Conservation (phyloP, 257 asterid genomes). For the Solanum chmielewskii region DNA sequence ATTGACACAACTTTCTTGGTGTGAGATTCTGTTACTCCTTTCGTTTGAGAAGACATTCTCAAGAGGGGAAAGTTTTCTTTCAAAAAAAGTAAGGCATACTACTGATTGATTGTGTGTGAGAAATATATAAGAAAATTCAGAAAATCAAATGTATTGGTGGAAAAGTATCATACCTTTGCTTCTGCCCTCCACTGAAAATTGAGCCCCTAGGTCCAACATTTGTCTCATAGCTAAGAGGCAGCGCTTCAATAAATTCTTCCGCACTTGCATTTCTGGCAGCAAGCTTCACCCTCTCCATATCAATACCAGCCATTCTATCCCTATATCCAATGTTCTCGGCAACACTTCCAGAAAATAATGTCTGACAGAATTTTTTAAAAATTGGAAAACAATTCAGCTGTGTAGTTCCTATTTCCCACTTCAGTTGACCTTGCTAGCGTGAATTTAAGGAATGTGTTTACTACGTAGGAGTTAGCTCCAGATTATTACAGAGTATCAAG, state of each 20-base stretch:
- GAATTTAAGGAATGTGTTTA: not conserved
- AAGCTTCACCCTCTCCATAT: slow-evolving; percentile 58
- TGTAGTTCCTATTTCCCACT: not conserved
- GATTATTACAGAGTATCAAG: not conserved
- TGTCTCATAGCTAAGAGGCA: slow-evolving; percentile 58
- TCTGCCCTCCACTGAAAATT: slow-evolving; percentile 85
- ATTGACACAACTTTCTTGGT: not conserved
- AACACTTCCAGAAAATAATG: slow-evolving; percentile 71
- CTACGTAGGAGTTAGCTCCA: not conserved
- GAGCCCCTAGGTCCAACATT: slow-evolving; percentile 90
- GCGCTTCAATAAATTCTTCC: slow-evolving; percentile 59
- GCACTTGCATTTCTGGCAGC: slow-evolving; percentile 91
- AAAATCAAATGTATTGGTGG: not conserved
- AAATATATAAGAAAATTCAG: not conserved
- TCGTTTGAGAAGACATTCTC: not conserved
- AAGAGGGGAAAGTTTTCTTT: not conserved
- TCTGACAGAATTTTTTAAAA: slow-evolving; percentile 15
- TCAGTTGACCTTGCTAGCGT: not conserved
- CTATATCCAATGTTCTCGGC: slow-evolving; percentile 88
- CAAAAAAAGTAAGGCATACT: not conserved
- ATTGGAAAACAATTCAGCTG: not conserved
- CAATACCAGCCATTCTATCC: slow-evolving; percentile 61
- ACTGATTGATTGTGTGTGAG: not conserved
- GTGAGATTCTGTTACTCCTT: not conserved
- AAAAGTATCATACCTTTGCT: slow-evolving; percentile 48